Evolutionary conservation across 805 yeast genomes (phyloP), one percentile per base, ranked within the genome.

Genomic region (Saccharomycopsis javanensis): DNA sequence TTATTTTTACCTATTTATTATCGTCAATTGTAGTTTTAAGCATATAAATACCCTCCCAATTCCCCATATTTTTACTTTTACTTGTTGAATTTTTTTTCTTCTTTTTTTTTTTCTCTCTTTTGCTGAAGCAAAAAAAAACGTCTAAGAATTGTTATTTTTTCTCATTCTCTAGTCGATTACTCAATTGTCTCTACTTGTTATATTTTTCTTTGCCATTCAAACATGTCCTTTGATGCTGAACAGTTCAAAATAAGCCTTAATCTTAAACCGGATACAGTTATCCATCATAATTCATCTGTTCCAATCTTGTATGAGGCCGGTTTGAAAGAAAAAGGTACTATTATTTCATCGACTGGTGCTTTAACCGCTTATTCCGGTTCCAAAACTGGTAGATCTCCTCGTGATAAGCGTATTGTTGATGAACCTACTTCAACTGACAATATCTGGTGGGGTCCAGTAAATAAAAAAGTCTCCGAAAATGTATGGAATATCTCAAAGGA

Each of bases 361-460:
- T 79, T 92, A 64, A 86, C 92, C 73, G 98, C 99, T 52, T 91
- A 82, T 75, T 89, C 97, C 20, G 99, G 99, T 69, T 76, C 81
- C 64, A 92, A 92, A 76, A 92, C 98, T 56, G 99, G 99, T 68
- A 86, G 99, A 75, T 92, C 97, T 35, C 99, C 99, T 71, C 88
- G 87, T 77, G 99, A 92, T 76, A 92, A 92, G 74, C 87, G 99
- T 76, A 88, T 92, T 71, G 97, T 92, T 62, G 97, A 91, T 67
- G 98, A 94, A 77, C 86, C 81, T 65, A 79, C 94, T 54, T 89
- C 97, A 42, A 74, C 79, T 60, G 79, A 88, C 59, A 77, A 91
- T 68, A 82, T 92, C 66, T 92, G 99, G 99, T 92, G 99, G 99
- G 99, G 99, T 27, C 98, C 98, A 1, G 99, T 92, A 64, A 92